Evolutionary conservation across 192 early-diverging fungal genomes (phyloP), one percentile per base, ranked within the genome.

Genomic region (Gaertneriomyces semiglobifer): DNA sequence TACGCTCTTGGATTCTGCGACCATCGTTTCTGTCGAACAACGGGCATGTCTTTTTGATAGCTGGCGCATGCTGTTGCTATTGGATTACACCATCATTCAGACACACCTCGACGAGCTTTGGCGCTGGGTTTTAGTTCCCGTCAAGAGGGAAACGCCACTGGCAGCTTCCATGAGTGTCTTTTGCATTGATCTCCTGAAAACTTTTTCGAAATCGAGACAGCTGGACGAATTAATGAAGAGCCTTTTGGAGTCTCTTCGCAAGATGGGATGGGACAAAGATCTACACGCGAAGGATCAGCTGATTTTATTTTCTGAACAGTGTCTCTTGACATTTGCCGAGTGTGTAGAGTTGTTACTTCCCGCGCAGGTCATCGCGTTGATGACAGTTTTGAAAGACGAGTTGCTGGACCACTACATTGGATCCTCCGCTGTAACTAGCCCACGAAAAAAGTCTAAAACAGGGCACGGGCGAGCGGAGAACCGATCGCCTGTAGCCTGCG

Each of bases 41-140:
- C 44, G 44, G n/a, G 18, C 51, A 14, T 41, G 18, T 6, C 33
- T 65, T 12, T 33, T 65, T 9, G 39, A 18, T 19, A 53, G 68
- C 11, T 66, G 63, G 58, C n/a, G 51, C 25, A 14, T 20, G 6
- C 59, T 72, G 47, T 47, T 72, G 56, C 48, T 48, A 11, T 45
- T 72, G 46, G 70, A 72, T 38, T 60, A 66, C 48, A 54, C 57
- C 7, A 58, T 72, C 41, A 59, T 72, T 9, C 44, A 60, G 38
- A 5, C 55, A 6, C 43, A 50, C 11, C 7, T 72, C 20, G 11
- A 16, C 14, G 59, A 72, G 12, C 11, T 72, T n/a, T 72, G 70
- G 70, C 41, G 47, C 8, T 54, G 44, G 41, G 46, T 61, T 12
- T 20, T 72, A 6, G 14, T 42, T 45, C 42, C 12, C 2, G 41